phyloP scores from a whole-genome alignment of 139 green algal genomes.

The Chlorella sp. region DNA sequence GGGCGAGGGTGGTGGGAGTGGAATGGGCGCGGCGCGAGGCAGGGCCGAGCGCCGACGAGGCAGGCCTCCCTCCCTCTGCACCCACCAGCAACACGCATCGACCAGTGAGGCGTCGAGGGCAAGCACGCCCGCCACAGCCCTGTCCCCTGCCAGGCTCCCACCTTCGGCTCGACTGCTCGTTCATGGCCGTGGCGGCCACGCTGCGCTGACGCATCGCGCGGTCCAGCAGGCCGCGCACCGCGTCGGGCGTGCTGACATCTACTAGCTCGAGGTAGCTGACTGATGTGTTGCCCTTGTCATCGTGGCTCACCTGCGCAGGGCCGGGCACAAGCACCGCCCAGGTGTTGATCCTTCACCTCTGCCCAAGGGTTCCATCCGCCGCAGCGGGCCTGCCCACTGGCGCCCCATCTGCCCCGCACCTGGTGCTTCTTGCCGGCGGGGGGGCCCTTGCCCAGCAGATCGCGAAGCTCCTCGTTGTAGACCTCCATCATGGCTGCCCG shows the following conservation, averaged over 20 bases:
- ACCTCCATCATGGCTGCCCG: slow-evolving; percentile 54
- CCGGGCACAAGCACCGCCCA: too few species aligned
- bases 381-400: too few species aligned
- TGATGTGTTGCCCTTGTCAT: slow-evolving; percentile 23
- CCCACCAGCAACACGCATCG: too few species aligned
- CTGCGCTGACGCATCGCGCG: slow-evolving; percentile 28
- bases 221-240: slow-evolving; percentile 29
- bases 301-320: slow-evolving; percentile 16
- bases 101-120: too few species aligned
- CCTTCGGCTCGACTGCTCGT: slow-evolving; percentile 80
- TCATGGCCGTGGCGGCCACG: slow-evolving; percentile 87
- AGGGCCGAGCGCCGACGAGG: too few species aligned
- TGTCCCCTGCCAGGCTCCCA: too few species aligned
- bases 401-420: slow-evolving; percentile 7
- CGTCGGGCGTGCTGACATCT: slow-evolving; percentile 23
- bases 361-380: too few species aligned
- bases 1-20: too few species aligned
- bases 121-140: too few species aligned
- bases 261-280: slow-evolving; percentile 34
- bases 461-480: slow-evolving; percentile 88
- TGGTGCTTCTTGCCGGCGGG: slow-evolving; percentile 43
- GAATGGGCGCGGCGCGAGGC: too few species aligned
- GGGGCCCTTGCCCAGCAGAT: slow-evolving; percentile 74
- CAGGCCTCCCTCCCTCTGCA: too few species aligned
- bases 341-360: too few species aligned